phyloP scores from a whole-genome alignment of 2,329 filamentous ascomycete genomes.

The Colletotrichum sp. region DNA sequence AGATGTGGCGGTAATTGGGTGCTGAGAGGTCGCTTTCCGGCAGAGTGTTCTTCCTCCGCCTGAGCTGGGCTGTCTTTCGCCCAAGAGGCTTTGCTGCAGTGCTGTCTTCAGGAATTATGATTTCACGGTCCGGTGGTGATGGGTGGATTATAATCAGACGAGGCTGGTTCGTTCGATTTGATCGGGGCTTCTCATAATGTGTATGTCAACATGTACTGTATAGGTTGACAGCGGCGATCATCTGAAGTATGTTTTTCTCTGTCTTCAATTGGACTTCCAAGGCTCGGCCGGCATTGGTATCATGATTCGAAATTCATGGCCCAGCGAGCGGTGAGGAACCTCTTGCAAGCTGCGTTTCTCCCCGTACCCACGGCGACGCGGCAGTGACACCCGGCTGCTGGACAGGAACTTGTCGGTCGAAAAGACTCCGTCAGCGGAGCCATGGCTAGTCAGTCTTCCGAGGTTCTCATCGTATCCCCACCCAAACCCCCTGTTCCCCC shows the following conservation, averaged over 20 bases:
- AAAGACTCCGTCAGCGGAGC: not conserved
- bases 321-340: not conserved
- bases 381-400: not conserved
- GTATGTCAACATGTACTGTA: not conserved
- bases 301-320: not conserved
- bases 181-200: not conserved
- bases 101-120: not conserved
- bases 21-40: not conserved
- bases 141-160: not conserved
- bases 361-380: not conserved
- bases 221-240: too few species aligned
- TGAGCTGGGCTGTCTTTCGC: not conserved
- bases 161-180: not conserved
- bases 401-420: not conserved
- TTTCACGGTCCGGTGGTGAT: not conserved
- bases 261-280: too few species aligned
- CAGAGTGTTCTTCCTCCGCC: conserved; percentile 15
- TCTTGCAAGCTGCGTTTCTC: not conserved
- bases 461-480: not conserved
- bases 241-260: too few species aligned
- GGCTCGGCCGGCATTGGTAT: too few species aligned
- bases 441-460: not conserved
- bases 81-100: not conserved
- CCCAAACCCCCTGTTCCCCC: not conserved
- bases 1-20: conserved; percentile 20